A percentile compares a stretch with the other conserved stretches of the same genome.
Conservation (phyloP, 768 basidiomycete species). For the Trametes coccinea region DNA sequence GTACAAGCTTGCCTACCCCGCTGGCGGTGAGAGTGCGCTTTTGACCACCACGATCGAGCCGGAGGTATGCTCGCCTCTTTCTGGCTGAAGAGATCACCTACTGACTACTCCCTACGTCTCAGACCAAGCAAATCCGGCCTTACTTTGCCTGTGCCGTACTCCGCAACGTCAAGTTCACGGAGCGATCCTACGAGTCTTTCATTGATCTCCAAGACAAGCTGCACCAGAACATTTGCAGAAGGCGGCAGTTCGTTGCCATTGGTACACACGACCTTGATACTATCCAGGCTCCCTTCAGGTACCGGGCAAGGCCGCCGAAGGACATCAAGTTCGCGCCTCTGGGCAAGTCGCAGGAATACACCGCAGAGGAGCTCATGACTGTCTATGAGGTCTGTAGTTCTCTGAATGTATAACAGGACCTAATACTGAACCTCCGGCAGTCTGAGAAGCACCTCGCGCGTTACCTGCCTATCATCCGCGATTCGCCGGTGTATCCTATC, state of each 20-base stretch:
- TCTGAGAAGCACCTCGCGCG: constrained; percentile 87
- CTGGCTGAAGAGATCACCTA: not conserved
- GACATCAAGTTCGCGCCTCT: constrained; percentile 92
- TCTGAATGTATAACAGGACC: not conserved
- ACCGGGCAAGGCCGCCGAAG: constrained; percentile 77
- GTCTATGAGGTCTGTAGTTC: constrained; percentile 75
- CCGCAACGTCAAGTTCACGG: constrained; percentile 87
- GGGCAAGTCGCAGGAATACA: constrained; percentile 75
- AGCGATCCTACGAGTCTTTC: constrained; percentile 90
- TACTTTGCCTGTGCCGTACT: constrained; percentile 90
- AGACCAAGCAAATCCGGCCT: constrained; percentile 85
- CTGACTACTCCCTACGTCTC: not conserved
- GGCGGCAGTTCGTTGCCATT: constrained; percentile 89
- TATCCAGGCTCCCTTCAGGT: constrained; percentile 83
- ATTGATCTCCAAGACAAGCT: constrained; percentile 99
- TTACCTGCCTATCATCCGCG: constrained; percentile 91
- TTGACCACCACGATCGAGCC: constrained; percentile 68
- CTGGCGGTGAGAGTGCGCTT: constrained; percentile 63
- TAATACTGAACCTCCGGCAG: constrained; percentile 41
- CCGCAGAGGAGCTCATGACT: constrained; percentile 89
- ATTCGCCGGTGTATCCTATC: constrained; percentile 95
- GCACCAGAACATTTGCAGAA: constrained; percentile 92
- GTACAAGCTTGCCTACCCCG: constrained; percentile 74
- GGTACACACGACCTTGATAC: constrained; percentile 98
- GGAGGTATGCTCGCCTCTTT: constrained; percentile 56